Evolutionary conservation across 164 flowering plant genomes (phyloP).

Genomic region (Umbilicus rupestris): DNA sequence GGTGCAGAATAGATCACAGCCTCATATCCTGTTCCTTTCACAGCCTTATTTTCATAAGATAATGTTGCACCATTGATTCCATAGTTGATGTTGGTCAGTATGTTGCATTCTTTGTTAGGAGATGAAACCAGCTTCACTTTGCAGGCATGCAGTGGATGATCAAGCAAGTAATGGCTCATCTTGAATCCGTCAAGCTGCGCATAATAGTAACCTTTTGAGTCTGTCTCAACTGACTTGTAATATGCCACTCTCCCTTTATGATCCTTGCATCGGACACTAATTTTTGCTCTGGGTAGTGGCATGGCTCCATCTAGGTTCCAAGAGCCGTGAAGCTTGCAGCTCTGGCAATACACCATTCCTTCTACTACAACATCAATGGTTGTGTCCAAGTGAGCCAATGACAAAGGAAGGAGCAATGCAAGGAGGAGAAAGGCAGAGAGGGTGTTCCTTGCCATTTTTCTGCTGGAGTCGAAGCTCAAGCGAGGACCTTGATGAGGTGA

Average conservation of each 20-base stretch:
- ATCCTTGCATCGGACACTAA: constrained; percentile 66
- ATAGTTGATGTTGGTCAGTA: constrained; percentile 50
- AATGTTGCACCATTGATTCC: constrained; percentile 60
- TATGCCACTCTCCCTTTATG: constrained; percentile 39
- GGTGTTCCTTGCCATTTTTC: constrained; percentile 34
- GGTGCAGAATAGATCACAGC: constrained; percentile 68
- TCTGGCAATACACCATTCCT: constrained; percentile 81
- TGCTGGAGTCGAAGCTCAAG: neutral
- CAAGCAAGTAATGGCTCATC: constrained; percentile 36
- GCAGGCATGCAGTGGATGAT: constrained; percentile 80
- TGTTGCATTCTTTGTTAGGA: constrained; percentile 45
- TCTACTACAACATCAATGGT: constrained; percentile 50
- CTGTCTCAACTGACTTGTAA: constrained; percentile 44
- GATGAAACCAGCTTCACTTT: constrained; percentile 56
- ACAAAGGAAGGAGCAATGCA: constrained; percentile 23
- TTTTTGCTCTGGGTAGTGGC: constrained; percentile 47
- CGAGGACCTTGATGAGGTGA: neutral
- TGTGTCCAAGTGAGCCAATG: constrained; percentile 12
- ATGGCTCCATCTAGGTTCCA: constrained; percentile 48
- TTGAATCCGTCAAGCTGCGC: constrained; percentile 47
- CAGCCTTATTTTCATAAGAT: constrained; percentile 43
- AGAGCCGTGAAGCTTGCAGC: constrained; percentile 43
- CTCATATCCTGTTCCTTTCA: constrained; percentile 29
- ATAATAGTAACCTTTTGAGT: constrained; percentile 56
- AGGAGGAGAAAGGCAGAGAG: constrained; percentile 29